Evolutionary conservation across 2,329 filamentous ascomycete genomes (phyloP), one percentile per base, ranked within the genome.

Genomic region (Colletotrichum liaoningense): DNA sequence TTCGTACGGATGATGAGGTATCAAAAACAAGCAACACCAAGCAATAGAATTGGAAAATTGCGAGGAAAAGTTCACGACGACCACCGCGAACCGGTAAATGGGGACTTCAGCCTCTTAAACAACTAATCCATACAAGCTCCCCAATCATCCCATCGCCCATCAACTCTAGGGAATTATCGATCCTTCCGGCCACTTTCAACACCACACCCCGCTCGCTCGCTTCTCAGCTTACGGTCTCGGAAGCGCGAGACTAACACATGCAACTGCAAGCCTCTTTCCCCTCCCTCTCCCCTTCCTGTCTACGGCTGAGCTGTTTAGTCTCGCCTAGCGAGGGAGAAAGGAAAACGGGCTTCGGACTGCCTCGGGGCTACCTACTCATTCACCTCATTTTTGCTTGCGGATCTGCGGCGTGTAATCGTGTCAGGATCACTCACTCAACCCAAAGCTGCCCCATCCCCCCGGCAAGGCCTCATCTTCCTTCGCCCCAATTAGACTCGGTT

Each of bases 61-160:
- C 22, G 12, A 19, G 22, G n/a, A 42, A 35, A 22, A 6, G 28
- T 54, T 58, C 33, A 24, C 54, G 38, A 22, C 30, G 3, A 56
- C 35, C 28, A 49, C 42, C 5, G 63, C 46, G 46, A 46, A 46
- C 67, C 59, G 56, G 66, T 14, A 64, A 56, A 60, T 22, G 28
- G 70, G 70, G 67, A 62, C 52, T 49, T 46, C 11, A 57, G 60
- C 70, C 60, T 70, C 70, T 73, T 73, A 73, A 73, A 73, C 55
- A 46, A 59, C 22, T 14, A 52, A 63, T 42, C 24, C 54, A 57
- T 26, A 24, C 30, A 30, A 58, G 55, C 28, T 24, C 46, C 33
- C 35, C 54, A 65, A 52, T 57, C 67, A 16, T 30, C 56, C 54
- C 58, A 64, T 56, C 33, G 24, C 58, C n/a, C 46, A 49, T 63